Base-by-base conservation (phyloP, 345 rosid species). In the Boechera divaricarpa region DNA sequence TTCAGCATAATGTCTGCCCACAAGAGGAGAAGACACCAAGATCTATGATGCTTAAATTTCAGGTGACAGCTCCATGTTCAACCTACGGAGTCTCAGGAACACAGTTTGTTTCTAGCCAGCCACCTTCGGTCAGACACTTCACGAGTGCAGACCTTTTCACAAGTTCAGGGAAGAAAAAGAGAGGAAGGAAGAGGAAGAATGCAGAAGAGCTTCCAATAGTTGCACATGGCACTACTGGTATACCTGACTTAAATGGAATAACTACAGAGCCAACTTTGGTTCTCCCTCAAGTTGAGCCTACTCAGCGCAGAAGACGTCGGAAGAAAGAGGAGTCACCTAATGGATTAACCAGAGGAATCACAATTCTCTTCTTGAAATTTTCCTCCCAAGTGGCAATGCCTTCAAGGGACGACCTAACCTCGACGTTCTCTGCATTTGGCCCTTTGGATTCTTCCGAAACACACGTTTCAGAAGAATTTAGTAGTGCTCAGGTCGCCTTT, bases 211-310 rank as follows among this genome's bases (percentile, higher is more conserved):
- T 21, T 69, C 44, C 51, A 24, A 70, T 52, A 56, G 63, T 70
- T 29, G 57, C 13, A 29, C 72, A 71, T 42, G 68, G 67, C 52
- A 57, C 38, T 57, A 77, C 73, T 55, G 77, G 76, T n/a, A 79
- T 87, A 79, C 91, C 93, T 1, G 94, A 88, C 77, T 78, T 90
- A 80, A 88, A 87, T 47, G 87, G 97, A 64, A 83, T 75, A 64
- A 70, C 52, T 65, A 67, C 61, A 60, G 85, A 80, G 67, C 64
- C 83, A 47, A 63, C 56, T 67, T 38, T 65, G 36, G 64, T 62
- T 42, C 16, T 56, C 13, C 75, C 87, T 61, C 69, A 66, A 41
- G 83, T 8, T 47, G 84, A 82, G 77, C 73, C 83, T 62, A 81
- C 63, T 39, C 77, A 69, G 38, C 63, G 73, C 64, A 85, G 82